Conservation (phyloP, 306 rosid genomes). For the Castanea mollissima region DNA sequence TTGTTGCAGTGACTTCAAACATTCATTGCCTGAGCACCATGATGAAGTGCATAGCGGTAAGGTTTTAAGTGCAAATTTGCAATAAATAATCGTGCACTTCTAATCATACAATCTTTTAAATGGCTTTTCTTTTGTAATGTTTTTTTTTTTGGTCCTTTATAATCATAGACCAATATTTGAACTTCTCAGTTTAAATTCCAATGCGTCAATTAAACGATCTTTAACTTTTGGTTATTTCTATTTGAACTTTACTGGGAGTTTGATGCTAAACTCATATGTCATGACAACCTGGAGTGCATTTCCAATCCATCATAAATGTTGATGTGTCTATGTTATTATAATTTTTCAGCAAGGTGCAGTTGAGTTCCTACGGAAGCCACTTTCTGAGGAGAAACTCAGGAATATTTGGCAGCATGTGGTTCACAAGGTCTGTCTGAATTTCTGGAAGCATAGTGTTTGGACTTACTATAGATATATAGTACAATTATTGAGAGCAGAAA, state of each 20-base stretch:
- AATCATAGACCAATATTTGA: not conserved
- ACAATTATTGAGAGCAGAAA: slow-evolving; percentile 9
- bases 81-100: slow-evolving; percentile 2
- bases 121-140: not conserved
- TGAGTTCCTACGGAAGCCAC: slow-evolving; percentile 84
- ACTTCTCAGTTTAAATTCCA: too few relatives aligned
- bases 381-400: slow-evolving; percentile 86
- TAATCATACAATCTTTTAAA: not conserved
- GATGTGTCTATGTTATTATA: slow-evolving; percentile 20
- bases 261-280: not conserved
- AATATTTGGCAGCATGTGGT: slow-evolving; percentile 99
- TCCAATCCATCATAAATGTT: slow-evolving; percentile 6
- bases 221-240: not conserved
- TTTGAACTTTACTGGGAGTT: not conserved
- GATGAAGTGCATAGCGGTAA: slow-evolving; percentile 98
- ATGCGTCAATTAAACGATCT: not conserved
- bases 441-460: slow-evolving; percentile 6
- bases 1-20: slow-evolving; percentile 72
- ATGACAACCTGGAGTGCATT: not conserved
- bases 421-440: slow-evolving; percentile 72
- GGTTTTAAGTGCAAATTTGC: slow-evolving; percentile 27
- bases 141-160: not conserved
- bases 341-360: slow-evolving; percentile 86
- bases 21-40: slow-evolving; percentile 75
- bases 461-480: not conserved